Percentiles rank a stretch among this genome's conserved stretches.
These are phyloP conservation scores for Candida morakotiae DNA, from an alignment of 805 yeast genomes.

Conservation along the genomic window DNA sequence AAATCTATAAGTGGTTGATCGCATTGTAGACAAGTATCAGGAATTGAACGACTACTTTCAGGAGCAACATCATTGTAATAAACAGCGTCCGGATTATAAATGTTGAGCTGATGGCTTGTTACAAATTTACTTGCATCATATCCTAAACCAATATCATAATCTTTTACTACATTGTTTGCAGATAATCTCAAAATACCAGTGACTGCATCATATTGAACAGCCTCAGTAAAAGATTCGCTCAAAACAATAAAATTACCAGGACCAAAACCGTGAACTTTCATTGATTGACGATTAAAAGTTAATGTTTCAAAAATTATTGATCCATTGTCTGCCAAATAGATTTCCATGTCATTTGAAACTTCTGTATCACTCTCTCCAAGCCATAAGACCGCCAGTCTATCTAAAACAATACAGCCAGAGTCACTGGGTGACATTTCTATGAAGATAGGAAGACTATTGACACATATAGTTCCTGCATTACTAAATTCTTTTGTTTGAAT, in stretches of 20 bases:
- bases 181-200: neutral
- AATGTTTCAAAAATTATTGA: neutral
- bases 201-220: neutral
- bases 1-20: neutral
- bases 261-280: neutral
- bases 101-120: neutral
- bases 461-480: neutral
- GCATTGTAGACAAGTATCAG: neutral
- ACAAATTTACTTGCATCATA: neutral
- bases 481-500: too few species aligned
- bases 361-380: too few species aligned
- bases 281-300: neutral
- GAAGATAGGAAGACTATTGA: neutral
- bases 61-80: neutral
- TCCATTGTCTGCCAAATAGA: neutral
- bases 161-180: neutral
- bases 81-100: neutral
- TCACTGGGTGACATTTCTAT: neutral
- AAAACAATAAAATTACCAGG: neutral
- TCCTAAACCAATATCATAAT: neutral
- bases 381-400: neutral
- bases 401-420: neutral
- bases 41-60: neutral
- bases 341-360: too few species aligned
- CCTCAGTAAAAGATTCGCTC: neutral